Evolutionary conservation across 202 grass and related monocot genomes (phyloP).

Genomic region (Panicum virgatum): DNA sequence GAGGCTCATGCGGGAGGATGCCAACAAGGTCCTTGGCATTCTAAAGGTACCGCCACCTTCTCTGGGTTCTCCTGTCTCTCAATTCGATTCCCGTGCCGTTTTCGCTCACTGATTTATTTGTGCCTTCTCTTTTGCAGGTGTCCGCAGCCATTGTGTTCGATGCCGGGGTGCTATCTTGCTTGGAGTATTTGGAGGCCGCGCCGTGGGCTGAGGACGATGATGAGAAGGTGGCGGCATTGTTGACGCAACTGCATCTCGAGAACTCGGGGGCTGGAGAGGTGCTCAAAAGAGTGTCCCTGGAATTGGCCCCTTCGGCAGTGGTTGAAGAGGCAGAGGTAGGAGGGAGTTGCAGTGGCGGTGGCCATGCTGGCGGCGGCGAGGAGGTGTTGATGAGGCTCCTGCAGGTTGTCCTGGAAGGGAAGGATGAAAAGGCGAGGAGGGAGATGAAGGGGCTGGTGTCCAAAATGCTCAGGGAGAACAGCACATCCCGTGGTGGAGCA

Average conservation of each 20-base stretch:
- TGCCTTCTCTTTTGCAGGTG: conserved; percentile 50
- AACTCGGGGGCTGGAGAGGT: conserved; percentile 82
- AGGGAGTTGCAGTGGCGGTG: conserved; percentile 39
- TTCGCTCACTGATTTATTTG: conserved; percentile 14
- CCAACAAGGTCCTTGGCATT: conserved; percentile 88
- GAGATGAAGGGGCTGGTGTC: conserved; percentile 98
- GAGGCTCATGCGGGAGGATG: conserved; percentile 90
- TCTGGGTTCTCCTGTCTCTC: neutral
- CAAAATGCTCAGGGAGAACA: conserved; percentile 98
- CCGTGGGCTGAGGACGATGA: conserved; percentile 97
- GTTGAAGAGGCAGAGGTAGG: conserved; percentile 48
- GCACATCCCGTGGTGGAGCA: conserved; percentile 41
- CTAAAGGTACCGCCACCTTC: conserved; percentile 62
- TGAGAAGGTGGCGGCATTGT: conserved; percentile 84
- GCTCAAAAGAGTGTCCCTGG: conserved; percentile 88
- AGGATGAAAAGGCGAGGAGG: conserved; percentile 94
- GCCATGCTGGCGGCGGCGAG: conserved; percentile 50
- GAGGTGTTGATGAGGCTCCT: conserved; percentile 85
- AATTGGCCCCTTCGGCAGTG: conserved; percentile 48
- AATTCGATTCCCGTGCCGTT: neutral
- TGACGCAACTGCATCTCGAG: conserved; percentile 87
- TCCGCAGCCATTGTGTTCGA: conserved; percentile 90
- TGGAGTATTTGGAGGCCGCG: conserved; percentile 83
- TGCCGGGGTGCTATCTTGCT: conserved; percentile 77
- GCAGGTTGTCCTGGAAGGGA: conserved; percentile 94